Percentiles rank a stretch among this genome's conserved stretches.
phyloP scores from a whole-genome alignment of 208 protist species.

The Endotrypanum monterogeii region DNA sequence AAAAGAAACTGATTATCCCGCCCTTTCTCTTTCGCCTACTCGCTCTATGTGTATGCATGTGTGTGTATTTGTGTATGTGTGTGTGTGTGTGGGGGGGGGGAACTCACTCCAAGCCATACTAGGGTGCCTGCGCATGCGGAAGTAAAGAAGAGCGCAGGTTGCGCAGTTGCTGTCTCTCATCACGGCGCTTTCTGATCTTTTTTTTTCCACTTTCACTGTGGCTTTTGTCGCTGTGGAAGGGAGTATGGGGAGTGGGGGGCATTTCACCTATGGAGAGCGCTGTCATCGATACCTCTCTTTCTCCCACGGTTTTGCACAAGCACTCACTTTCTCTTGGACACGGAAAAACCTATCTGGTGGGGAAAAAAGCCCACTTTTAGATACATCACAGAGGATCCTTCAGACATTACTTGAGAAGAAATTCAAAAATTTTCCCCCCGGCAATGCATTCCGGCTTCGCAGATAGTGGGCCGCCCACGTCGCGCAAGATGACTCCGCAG shows the following conservation, averaged over 20 bases:
- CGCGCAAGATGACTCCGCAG: slow-evolving; percentile 15
- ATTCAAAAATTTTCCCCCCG: too few relatives aligned
- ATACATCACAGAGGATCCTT: background rate
- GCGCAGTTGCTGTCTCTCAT: background rate
- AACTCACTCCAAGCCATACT: too few relatives aligned
- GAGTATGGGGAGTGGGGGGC: too few relatives aligned
- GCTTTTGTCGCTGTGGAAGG: too few relatives aligned
- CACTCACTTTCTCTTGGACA: background rate
- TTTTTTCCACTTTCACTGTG: background rate
- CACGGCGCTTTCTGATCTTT: background rate
- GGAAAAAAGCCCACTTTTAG: background rate
- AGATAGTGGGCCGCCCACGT: slow-evolving; percentile 12
- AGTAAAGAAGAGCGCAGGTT: background rate
- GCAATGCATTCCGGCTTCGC: slow-evolving; percentile 10
- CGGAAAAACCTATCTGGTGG: background rate
- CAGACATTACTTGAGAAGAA: background rate
- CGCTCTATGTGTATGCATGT: background rate
- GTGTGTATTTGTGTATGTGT: background rate
- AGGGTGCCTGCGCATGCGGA: too few relatives aligned
- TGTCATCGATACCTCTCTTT: background rate
- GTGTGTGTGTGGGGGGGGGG: background rate
- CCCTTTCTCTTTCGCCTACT: background rate
- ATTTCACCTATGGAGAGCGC: background rate
- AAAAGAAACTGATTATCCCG: background rate
- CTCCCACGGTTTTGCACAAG: background rate